A percentile compares a stretch with the other conserved stretches of the same genome.
Evolutionary conservation across 441 rosid species (phyloP).

Genomic region (Gossypium trilobum): DNA sequence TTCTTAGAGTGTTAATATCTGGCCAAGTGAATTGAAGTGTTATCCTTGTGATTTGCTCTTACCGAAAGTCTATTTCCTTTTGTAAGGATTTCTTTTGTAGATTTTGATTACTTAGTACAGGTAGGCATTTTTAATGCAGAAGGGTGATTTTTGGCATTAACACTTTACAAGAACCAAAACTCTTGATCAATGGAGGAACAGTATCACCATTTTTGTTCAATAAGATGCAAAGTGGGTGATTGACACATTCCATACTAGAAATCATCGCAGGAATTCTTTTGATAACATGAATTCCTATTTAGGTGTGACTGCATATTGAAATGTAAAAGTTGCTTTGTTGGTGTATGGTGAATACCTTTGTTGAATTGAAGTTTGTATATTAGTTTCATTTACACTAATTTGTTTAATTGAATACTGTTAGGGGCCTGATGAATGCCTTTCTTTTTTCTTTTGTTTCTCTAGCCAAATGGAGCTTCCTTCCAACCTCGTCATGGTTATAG

Average conservation of each 20-base stretch:
- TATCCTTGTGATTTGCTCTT: neutral
- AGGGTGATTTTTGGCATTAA: neutral
- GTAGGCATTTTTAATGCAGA: neutral
- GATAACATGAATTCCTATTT: neutral
- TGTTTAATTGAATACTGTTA: constrained; percentile 8
- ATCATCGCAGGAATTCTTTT: neutral
- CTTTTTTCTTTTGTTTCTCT: constrained; percentile 1
- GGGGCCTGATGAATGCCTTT: constrained; percentile 10
- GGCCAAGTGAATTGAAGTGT: neutral
- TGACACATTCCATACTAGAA: neutral
- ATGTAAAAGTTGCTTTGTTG: neutral
- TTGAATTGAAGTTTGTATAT: neutral
- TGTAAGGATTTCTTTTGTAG: neutral
- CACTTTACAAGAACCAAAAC: neutral
- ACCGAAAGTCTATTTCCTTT: neutral
- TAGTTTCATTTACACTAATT: neutral
- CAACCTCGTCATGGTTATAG: constrained; percentile 45
- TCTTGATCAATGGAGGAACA: neutral
- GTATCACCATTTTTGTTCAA: neutral
- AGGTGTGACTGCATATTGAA: neutral
- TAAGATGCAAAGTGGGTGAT: neutral
- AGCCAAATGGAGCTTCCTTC: constrained; percentile 60
- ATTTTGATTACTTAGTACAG: neutral
- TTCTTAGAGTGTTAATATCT: neutral
- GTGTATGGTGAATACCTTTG: neutral